These are phyloP conservation scores for Trichosporon ovoides DNA, from an alignment of 1,284 basidiomycete species.

Conservation along the genomic window DNA sequence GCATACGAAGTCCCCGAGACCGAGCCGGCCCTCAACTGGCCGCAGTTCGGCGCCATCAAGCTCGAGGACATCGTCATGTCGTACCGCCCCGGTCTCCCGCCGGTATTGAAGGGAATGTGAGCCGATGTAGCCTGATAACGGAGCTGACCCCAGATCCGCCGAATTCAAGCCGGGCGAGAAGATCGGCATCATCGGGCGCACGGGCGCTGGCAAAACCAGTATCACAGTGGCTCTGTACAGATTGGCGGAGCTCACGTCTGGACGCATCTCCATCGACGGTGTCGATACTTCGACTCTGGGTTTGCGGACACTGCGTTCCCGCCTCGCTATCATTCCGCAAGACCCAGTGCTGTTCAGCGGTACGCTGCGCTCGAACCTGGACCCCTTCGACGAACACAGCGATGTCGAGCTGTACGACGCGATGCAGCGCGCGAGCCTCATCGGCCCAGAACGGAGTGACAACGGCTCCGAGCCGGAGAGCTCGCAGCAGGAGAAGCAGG, in stretches of 20 bases:
- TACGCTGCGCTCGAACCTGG: conserved; percentile 58
- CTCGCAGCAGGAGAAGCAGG: conserved; percentile 19
- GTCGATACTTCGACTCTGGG: conserved; percentile 52
- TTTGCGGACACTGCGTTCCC: conserved; percentile 50
- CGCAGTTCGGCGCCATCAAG: conserved; percentile 32
- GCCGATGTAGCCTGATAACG: background rate
- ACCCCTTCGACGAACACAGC: conserved; percentile 67
- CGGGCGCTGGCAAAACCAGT: conserved; percentile 57
- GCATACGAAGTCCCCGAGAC: conserved; percentile 57
- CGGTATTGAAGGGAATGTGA: conserved; percentile 52
- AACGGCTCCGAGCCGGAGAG: background rate
- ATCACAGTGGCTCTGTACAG: conserved; percentile 55
- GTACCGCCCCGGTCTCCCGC: conserved; percentile 51
- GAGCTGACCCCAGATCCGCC: conserved; percentile 7
- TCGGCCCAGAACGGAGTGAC: conserved; percentile 34
- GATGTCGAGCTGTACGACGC: conserved; percentile 77
- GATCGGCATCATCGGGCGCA: conserved; percentile 53
- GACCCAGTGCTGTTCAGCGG: conserved; percentile 64
- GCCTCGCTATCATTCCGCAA: conserved; percentile 72
- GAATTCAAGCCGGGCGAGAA: conserved; percentile 49
- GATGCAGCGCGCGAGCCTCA: conserved; percentile 68
- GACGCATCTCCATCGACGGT: conserved; percentile 48
- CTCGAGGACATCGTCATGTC: conserved; percentile 47
- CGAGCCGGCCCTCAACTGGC: conserved; percentile 53
- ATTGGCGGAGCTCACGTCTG: conserved; percentile 49